Base-by-base conservation (phyloP, 352 stramenopile genomes). In the Elongisporangium undulatum region DNA sequence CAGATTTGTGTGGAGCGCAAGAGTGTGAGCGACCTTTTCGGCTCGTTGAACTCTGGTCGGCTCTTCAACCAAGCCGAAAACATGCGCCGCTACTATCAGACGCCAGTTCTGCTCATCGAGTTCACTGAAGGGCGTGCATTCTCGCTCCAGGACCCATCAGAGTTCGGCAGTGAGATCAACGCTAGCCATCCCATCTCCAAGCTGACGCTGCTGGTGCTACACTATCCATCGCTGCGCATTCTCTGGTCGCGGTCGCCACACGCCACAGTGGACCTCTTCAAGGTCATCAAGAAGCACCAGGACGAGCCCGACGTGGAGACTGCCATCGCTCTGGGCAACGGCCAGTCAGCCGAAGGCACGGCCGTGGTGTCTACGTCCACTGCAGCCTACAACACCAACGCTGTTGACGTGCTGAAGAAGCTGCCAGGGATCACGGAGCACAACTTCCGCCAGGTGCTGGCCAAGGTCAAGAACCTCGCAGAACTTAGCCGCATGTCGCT, bases 1-100 rank as follows among this genome's bases (percentile, higher is more conserved):
- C 88, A 98, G 20, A 96, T 99, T 62, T 99, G 95, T 65, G 83
- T 99, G 2, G 97, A 99, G 74, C 79, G 97, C 41, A 99, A 99
- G 68, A 94, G 77, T 62, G 79, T 95, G 49, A 91, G 82, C 61
- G 97, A 99, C 74, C 80, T 99, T n/a, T 98, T 98, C 66, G 89
- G 95, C 19, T 98, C 91, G 38, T 92, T 99, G 66, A 93, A 92
- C 49, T 98, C 88, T 38, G 97, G 97, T 4, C 73, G 97, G 56
- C 79, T 99, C 22, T 99, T 97, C 66, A 98, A 95, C 55, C 97
- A 99, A 75, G 80, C 82, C 0, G 83, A 93, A 61, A 91, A 74
- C 68, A 95, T 95, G 83, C 75, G 72, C 1, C 78, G 84, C 17
- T 87, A 82, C 65, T 95, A 95, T 59, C 83, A 93, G 74, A 87